Evolutionary conservation across 805 yeast genomes (phyloP), one percentile per base, ranked within the genome.

Genomic region (Lachancea dasiensis): DNA sequence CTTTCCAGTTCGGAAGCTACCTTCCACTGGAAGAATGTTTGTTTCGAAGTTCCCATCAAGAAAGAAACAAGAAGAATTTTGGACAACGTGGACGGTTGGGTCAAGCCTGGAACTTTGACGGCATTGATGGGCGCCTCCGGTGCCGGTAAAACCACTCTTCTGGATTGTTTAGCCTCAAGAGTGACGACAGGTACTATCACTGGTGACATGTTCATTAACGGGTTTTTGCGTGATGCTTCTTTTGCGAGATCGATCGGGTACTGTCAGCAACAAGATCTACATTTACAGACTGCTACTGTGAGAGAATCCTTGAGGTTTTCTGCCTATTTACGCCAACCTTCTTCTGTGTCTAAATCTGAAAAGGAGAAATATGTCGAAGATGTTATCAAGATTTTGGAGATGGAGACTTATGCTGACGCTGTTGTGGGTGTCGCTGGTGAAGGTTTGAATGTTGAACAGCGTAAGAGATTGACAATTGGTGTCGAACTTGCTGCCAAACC

Each of bases 61-160:
- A 60, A 60, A 27, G 84, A 74, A 44, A 68, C 75, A 20, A 68
- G 86, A 52, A 68, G 78, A 43, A 73, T 82, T 44, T 62, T 82
- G 53, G 67, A 69, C 44, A 70, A 73, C 44, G 84, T 83, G 40
- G 85, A 80, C 54, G 92, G 90, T 34, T 82, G 85, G 83, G 87
- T 82, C 29, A 79, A 80, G 54, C 89, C 89, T 7, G 89, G 89
- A 47, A 81, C 86, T 32, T 64, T 83, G 54, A 83, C 90, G 36
- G 92, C 92, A 4, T 61, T 78, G 36, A 77, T 82, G 89, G 92
- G 92, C 52, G 83, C 81, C 37, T 82, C 90, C 23, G 92, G 92
- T 65, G 92, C 92, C 31, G 92, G 92, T 65, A 82, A 82, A 54
- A 82, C 92, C 18, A 83, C 90, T 3, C 65, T 82, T 41, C 67